Evolutionary conservation across 2,329 filamentous ascomycete genomes (phyloP).

Genomic region (Venturia oleaginea): DNA sequence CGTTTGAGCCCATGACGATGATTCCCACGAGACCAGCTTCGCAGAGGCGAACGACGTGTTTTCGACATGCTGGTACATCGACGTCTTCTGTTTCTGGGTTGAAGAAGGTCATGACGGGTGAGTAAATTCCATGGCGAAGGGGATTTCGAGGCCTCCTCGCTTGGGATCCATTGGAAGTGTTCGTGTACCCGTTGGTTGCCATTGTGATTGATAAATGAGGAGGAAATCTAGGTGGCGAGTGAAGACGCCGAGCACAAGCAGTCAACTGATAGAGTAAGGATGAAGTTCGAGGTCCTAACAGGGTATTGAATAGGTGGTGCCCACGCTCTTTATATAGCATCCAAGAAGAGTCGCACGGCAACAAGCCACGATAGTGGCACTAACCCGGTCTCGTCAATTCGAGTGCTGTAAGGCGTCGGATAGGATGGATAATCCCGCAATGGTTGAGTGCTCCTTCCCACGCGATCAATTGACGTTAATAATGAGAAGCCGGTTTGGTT

Average conservation of each 20-base stretch:
- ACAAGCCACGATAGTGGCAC: background rate
- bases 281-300: background rate
- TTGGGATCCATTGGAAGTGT: conserved; percentile 13
- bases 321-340: background rate
- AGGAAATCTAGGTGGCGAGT: background rate
- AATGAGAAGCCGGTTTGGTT: background rate
- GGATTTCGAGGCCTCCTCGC: conserved; percentile 30
- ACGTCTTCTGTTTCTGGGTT: conserved; percentile 74
- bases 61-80: conserved; percentile 70
- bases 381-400: background rate
- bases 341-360: background rate
- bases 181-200: conserved; percentile 23
- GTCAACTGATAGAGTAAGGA: background rate
- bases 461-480: background rate
- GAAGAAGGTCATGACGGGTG: conserved; percentile 88
- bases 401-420: background rate
- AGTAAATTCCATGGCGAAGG: conserved; percentile 75
- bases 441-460: background rate
- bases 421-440: background rate
- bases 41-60: conserved; percentile 69
- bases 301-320: background rate
- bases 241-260: background rate
- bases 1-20: conserved; percentile 83
- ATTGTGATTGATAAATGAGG: background rate
- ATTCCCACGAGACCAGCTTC: conserved; percentile 71